Conservation (phyloP, 2,329 filamentous ascomycete genomes). For the Stachybotrys chartarum region DNA sequence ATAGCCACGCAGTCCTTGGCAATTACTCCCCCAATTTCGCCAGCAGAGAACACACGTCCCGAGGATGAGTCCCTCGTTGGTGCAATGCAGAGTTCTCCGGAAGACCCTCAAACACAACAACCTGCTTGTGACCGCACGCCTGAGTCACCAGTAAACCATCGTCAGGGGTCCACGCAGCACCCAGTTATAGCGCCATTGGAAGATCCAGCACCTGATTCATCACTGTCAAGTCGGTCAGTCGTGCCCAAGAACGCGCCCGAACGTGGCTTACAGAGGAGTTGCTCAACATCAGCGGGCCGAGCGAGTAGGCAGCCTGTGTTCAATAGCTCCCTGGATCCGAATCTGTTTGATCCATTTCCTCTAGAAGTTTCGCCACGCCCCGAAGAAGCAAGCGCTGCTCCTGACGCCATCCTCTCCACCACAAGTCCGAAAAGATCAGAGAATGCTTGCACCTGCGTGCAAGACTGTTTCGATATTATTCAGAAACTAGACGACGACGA, state of each 20-base stretch:
- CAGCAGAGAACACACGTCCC: no score
- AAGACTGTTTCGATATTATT: constrained; percentile 13
- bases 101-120: no score
- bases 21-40: background rate
- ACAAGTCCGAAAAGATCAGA: background rate
- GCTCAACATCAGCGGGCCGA: background rate
- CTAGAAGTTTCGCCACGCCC: background rate
- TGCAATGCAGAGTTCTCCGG: no score
- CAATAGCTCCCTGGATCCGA: background rate
- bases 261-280: no score
- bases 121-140: no score
- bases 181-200: no score
- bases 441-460: constrained; percentile 13
- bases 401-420: background rate
- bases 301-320: background rate
- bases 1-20: background rate
- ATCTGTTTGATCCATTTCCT: background rate
- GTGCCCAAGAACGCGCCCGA: no score
- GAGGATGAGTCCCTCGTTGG: no score
- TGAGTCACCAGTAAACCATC: no score
- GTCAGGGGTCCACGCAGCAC: no score
- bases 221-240: no score
- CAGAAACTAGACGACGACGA: constrained; percentile 22
- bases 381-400: background rate
- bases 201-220: no score